Conservation (phyloP, 2,329 filamentous ascomycete species). For the Fusarium neocosmosporiellum region DNA sequence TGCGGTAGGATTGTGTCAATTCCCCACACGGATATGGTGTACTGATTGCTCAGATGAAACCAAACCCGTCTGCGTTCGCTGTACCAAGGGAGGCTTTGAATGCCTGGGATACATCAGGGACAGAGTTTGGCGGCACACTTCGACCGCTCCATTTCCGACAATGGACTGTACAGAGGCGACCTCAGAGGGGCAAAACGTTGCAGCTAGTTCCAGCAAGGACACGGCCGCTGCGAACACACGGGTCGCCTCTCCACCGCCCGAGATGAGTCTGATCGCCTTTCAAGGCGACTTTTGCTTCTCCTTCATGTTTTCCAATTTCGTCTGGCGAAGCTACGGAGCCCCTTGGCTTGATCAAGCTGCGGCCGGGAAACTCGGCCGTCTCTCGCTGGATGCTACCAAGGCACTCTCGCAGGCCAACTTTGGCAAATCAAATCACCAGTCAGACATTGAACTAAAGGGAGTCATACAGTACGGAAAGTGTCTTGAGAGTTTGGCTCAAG, state of each 20-base stretch:
- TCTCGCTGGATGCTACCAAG: constrained; percentile 13
- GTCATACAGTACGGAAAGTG: not conserved
- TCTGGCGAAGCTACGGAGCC: constrained; percentile 30
- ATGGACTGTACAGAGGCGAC: not conserved
- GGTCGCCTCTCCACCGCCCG: constrained; percentile 15
- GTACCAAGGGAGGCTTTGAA: not conserved
- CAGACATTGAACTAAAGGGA: not conserved
- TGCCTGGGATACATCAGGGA: not conserved
- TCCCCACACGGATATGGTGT: not conserved
- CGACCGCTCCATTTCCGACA: not conserved
- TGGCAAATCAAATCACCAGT: not conserved
- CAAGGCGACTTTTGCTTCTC: constrained; percentile 33
- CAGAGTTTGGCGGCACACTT: not conserved
- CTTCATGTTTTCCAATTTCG: constrained; percentile 35
- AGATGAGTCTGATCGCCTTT: constrained; percentile 31
- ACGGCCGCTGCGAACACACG: not conserved
- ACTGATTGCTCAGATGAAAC: not conserved
- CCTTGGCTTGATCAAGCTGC: constrained; percentile 31
- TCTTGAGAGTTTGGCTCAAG: not conserved
- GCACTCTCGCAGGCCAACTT: not conserved
- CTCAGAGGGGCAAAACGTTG: not conserved
- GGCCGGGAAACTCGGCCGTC: constrained; percentile 20
- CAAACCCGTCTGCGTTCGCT: not conserved
- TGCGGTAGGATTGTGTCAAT: constrained; percentile 14
- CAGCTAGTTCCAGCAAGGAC: not conserved